Conservation (phyloP, 768 basidiomycete species). For the Amanita muscaria region DNA sequence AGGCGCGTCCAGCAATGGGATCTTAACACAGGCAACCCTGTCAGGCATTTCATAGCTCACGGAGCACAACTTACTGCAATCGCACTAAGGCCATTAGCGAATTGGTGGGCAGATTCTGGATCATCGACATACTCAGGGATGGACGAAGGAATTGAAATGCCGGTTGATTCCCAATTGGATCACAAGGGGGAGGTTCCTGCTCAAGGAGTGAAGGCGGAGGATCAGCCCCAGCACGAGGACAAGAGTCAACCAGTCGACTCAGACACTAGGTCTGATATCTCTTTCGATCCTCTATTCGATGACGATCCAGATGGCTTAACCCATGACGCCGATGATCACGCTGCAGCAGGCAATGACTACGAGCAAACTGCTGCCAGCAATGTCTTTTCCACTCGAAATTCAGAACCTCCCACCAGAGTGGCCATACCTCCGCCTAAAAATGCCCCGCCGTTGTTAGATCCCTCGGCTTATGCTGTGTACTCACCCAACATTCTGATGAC, state of each 20-base stretch:
- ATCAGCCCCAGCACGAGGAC: conserved; percentile 7
- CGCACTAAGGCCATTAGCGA: conserved; percentile 58
- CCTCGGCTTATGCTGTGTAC: conserved; percentile 48
- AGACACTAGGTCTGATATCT: conserved; percentile 70
- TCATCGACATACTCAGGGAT: conserved; percentile 6
- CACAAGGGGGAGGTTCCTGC: not conserved
- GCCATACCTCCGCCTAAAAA: conserved; percentile 57
- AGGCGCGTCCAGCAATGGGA: conserved; percentile 80
- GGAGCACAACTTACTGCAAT: conserved; percentile 79
- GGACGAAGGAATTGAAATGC: not conserved
- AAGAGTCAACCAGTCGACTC: conserved; percentile 23
- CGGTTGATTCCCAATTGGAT: not conserved
- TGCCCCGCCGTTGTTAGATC: conserved; percentile 66
- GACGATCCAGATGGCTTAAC: conserved; percentile 65
- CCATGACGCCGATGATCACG: conserved; percentile 22
- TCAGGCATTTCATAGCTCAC: conserved; percentile 73
- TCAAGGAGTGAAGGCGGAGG: not conserved
- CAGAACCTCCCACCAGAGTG: conserved; percentile 18
- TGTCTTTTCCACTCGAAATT: conserved; percentile 11
- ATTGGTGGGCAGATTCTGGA: conserved; percentile 24
- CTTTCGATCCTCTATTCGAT: conserved; percentile 86
- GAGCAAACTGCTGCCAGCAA: conserved; percentile 3
- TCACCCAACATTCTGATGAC: conserved; percentile 85
- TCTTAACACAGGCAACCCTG: conserved; percentile 78
- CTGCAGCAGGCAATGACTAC: conserved; percentile 7